A percentile compares a stretch with the other conserved stretches of the same genome.
Conservation (phyloP, 768 basidiomycete genomes). For the Chalciporus sphaerocephalus region DNA sequence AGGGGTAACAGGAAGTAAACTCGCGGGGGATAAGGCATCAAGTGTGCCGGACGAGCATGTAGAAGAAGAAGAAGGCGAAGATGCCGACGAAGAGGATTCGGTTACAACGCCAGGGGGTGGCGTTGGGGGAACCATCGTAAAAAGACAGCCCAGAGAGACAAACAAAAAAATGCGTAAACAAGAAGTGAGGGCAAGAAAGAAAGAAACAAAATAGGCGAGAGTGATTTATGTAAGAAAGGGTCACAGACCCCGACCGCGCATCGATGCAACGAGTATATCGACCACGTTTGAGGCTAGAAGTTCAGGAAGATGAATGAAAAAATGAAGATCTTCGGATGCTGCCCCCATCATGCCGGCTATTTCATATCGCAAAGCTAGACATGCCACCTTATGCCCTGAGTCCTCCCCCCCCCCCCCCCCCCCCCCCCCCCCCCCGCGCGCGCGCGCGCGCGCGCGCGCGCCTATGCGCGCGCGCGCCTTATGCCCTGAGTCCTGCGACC, state of each 20-base stretch:
- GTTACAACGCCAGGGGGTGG: not conserved
- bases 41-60: not conserved
- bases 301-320: not conserved
- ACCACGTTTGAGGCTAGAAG: slow-evolving; percentile 12
- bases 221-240: not conserved
- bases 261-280: not conserved
- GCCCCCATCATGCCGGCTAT: not conserved
- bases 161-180: not conserved
- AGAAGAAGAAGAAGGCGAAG: slow-evolving; percentile 1
- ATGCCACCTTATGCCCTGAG: not conserved
- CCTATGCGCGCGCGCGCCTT: too few species aligned
- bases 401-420: too few species aligned
- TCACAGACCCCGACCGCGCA: not conserved
- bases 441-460: too few species aligned
- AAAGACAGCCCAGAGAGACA: not conserved
- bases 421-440: too few species aligned
- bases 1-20: slow-evolving; percentile 1
- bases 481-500: too few species aligned
- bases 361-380: not conserved
- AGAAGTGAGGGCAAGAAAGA: not conserved
- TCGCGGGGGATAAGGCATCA: slow-evolving; percentile 5
- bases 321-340: not conserved
- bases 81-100: not conserved
- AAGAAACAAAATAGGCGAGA: not conserved
- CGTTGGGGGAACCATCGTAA: slow-evolving; percentile 7